Evolutionary conservation across 2,329 filamentous ascomycete genomes (phyloP).

Genomic region (Ceratocystis albifundus): DNA sequence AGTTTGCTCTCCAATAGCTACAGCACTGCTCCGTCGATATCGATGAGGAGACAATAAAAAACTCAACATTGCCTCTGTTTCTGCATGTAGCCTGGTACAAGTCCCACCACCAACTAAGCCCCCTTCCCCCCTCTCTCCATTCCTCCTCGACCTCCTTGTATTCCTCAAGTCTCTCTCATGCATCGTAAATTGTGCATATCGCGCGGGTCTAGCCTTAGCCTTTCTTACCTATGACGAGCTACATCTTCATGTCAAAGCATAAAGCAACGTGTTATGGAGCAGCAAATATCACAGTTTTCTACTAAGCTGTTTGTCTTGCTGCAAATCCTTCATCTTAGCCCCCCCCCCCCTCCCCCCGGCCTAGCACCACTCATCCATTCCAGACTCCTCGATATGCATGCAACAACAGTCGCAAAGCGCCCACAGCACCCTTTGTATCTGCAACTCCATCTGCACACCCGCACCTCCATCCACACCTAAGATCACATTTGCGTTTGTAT

Average conservation of each 20-base stretch:
- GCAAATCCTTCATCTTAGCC: not conserved
- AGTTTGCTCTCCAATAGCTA: not conserved
- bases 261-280: not conserved
- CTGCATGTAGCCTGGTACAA: slow-evolving; percentile 4
- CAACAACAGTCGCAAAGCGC: not conserved
- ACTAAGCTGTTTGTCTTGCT: not conserved
- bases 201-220: not conserved
- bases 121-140: not conserved
- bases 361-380: not conserved
- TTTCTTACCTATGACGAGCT: slow-evolving; percentile 6
- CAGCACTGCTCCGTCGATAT: not conserved
- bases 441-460: not conserved
- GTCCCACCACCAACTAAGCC: not conserved
- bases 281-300: not conserved
- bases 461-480: not conserved
- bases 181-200: not conserved
- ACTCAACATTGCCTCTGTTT: not conserved
- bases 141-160: not conserved
- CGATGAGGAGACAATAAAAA: not conserved
- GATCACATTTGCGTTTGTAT: not conserved
- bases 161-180: not conserved
- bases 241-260: slow-evolving; percentile 9
- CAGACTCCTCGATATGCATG: not conserved
- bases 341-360: no score
- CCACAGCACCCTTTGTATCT: slow-evolving; percentile 3